Percentiles rank a stretch among this genome's conserved stretches.
phyloP scores from a whole-genome alignment of 345 rosid genomes.

The Nephelium lappaceum region DNA sequence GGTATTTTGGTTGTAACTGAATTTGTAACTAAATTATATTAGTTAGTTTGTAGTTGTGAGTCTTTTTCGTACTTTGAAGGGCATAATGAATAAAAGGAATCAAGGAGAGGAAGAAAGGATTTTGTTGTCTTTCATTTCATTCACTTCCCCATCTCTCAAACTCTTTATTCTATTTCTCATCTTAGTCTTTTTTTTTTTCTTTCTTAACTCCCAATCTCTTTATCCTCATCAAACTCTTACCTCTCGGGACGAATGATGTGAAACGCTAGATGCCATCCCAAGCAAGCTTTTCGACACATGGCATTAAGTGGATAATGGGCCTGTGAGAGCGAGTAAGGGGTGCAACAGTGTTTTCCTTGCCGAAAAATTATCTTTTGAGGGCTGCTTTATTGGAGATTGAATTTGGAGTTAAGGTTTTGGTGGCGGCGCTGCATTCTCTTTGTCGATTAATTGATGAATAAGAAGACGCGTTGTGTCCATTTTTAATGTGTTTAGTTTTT shows the following conservation, averaged over 20 bases:
- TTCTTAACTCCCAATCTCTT: too few species aligned
- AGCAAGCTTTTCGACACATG: constrained; percentile 57
- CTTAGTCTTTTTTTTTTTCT: too few species aligned
- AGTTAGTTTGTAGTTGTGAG: too few species aligned
- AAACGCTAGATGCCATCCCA: constrained; percentile 45
- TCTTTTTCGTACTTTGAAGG: too few species aligned
- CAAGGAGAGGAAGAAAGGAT: too few species aligned
- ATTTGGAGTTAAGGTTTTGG: constrained; percentile 50
- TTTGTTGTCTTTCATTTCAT: too few species aligned
- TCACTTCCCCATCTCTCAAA: too few species aligned
- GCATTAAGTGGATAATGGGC: constrained; percentile 55
- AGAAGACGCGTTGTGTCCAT: constrained; percentile 41
- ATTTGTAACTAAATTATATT: too few species aligned
- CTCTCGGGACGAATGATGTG: constrained; percentile 67
- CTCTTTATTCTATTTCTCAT: too few species aligned
- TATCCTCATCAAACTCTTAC: constrained; percentile 79
- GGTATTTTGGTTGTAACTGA: too few species aligned
- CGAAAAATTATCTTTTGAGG: constrained; percentile 47
- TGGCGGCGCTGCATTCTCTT: constrained; percentile 42
- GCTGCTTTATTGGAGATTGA: constrained; percentile 36
- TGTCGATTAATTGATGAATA: constrained; percentile 58
- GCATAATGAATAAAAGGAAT: too few species aligned
- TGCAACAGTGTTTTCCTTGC: constrained; percentile 47
- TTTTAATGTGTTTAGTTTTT: not conserved
- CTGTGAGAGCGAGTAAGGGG: constrained; percentile 46